These are phyloP conservation scores for Chaetomiaceae sp. DNA, from an alignment of 2,329 filamentous ascomycete species.

Conservation along the genomic window DNA sequence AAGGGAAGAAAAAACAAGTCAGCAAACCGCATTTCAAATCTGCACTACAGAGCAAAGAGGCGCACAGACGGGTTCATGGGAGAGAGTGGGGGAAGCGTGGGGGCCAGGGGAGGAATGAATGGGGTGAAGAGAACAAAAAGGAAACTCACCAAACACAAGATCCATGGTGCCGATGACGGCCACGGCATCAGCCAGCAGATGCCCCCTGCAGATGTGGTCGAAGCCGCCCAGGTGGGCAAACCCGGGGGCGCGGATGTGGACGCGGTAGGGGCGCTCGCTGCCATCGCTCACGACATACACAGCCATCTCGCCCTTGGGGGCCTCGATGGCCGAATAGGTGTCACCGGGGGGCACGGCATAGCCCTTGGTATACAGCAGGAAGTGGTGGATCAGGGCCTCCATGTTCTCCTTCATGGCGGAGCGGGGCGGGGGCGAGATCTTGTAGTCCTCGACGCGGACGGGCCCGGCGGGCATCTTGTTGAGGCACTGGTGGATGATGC, in stretches of 20 bases:
- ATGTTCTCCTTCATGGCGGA: conserved; percentile 99
- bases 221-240: conserved; percentile 94
- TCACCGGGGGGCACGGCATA: conserved; percentile 95
- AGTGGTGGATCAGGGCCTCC: conserved; percentile 99
- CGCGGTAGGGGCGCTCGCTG: conserved; percentile 91
- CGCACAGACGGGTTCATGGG: no score
- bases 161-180: conserved; percentile 91
- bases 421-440: conserved; percentile 91
- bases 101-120: no score
- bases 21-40: not conserved
- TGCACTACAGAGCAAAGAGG: not conserved
- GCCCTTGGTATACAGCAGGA: conserved; percentile 96
- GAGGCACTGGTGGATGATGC: conserved; percentile 97
- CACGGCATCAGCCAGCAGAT: conserved; percentile 91
- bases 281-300: conserved; percentile 95
- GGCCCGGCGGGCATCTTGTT: conserved; percentile 98
- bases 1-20: not conserved
- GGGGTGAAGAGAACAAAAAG: no score
- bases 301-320: conserved; percentile 99
- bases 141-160: conserved; percentile 73
- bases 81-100: no score
- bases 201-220: conserved; percentile 86
- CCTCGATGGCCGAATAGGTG: conserved; percentile 96
- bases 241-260: conserved; percentile 93
- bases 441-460: conserved; percentile 96